Conservation (phyloP, 2,329 filamentous ascomycete genomes). For the Arthrinium phaeospermum region DNA sequence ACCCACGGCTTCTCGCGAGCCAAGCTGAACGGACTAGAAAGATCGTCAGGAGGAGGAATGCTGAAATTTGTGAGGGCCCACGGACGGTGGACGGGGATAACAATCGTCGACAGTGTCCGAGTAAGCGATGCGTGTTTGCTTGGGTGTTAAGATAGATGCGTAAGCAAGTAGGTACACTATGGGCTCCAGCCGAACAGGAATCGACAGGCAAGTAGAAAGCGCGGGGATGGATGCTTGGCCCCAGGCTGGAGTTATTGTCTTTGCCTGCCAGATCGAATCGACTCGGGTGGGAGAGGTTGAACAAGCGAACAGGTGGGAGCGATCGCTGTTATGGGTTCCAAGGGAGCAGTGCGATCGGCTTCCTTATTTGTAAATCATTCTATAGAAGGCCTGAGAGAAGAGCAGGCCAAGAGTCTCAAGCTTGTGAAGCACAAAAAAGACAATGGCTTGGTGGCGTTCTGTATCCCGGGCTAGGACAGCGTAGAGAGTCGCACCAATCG, state of each 20-base stretch:
- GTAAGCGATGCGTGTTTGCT: not conserved
- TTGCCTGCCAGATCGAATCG: not conserved
- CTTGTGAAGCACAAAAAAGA: slow-evolving; percentile 9
- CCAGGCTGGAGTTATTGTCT: not conserved
- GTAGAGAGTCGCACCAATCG: not conserved
- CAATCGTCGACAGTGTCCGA: slow-evolving; percentile 2
- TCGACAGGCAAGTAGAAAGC: not conserved
- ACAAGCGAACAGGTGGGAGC: slow-evolving; percentile 10
- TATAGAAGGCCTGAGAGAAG: not conserved
- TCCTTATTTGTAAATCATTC: slow-evolving; percentile 8
- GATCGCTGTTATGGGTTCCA: not conserved
- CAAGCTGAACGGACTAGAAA: not conserved
- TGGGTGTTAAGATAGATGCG: not conserved
- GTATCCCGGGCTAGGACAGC: slow-evolving; percentile 3
- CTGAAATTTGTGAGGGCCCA: slow-evolving; percentile 2
- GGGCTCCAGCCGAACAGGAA: not conserved
- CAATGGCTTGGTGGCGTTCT: slow-evolving; percentile 16
- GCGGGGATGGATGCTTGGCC: slow-evolving; percentile 4
- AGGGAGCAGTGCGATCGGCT: not conserved
- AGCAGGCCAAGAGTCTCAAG: slow-evolving; percentile 2
- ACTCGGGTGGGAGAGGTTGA: not conserved
- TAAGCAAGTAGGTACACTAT: not conserved
- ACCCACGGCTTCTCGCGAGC: not conserved
- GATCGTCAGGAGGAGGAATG: not conserved
- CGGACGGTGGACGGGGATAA: not conserved